These are phyloP conservation scores for Auriscalpium vulgare DNA, from an alignment of 768 basidiomycete genomes.

Conservation along the genomic window DNA sequence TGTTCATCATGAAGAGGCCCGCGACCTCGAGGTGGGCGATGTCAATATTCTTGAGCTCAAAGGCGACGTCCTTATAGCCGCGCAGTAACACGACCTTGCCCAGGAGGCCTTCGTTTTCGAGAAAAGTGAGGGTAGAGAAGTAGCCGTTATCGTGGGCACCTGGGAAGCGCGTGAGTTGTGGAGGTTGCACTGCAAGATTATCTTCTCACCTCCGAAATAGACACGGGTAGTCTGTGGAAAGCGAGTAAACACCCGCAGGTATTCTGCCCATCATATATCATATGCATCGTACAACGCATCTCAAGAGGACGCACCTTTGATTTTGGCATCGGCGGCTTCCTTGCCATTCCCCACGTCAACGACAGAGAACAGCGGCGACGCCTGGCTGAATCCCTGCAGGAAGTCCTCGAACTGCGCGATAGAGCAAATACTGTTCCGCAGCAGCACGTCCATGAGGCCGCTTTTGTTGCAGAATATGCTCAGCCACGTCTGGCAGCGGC, in stretches of 20 bases:
- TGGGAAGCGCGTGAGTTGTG: conserved; percentile 1
- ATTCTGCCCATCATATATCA: conserved; percentile 19
- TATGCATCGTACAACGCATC: no score
- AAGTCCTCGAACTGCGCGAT: conserved; percentile 29
- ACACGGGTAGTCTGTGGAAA: conserved; percentile 31
- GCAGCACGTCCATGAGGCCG: conserved; percentile 26
- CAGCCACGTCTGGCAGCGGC: conserved; percentile 28
- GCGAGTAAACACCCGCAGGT: conserved; percentile 53
- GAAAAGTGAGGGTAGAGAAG: conserved; percentile 27
- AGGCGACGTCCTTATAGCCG: conserved; percentile 30
- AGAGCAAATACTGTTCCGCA: conserved; percentile 23
- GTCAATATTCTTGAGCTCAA: conserved; percentile 24
- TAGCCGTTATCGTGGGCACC: conserved; percentile 37
- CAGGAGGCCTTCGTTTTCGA: conserved; percentile 31
- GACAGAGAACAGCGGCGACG: conserved; percentile 32
- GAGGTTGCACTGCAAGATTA: not conserved
- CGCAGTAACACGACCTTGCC: conserved; percentile 31
- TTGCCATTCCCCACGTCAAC: conserved; percentile 36
- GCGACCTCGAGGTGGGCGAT: conserved; percentile 27
- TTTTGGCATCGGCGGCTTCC: conserved; percentile 35
- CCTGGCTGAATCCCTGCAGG: conserved; percentile 31
- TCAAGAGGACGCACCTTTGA: conserved; percentile 24
- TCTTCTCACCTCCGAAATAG: conserved; percentile 30
- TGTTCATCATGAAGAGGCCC: conserved; percentile 29
- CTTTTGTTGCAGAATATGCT: conserved; percentile 30